phyloP scores from a whole-genome alignment of 352 stramenopile genomes.

The Phytophthora cryptogea region DNA sequence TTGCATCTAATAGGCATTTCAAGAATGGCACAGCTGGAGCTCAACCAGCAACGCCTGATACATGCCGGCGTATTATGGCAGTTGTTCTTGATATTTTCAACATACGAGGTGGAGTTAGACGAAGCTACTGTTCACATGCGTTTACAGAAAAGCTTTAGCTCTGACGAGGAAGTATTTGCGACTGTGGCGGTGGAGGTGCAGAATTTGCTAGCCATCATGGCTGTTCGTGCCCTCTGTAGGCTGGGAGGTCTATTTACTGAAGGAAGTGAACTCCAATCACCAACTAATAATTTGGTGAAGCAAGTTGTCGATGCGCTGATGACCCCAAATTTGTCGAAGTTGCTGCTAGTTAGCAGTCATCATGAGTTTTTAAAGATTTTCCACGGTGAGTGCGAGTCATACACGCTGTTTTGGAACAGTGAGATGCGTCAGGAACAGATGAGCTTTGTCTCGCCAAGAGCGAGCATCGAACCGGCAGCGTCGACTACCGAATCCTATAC shows the following conservation, averaged over 20 bases:
- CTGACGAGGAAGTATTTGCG: constrained; percentile 46
- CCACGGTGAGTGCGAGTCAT: constrained; percentile 77
- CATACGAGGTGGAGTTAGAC: constrained; percentile 70
- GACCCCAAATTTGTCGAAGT: constrained; percentile 70
- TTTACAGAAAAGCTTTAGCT: constrained; percentile 43
- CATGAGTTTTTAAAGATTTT: constrained; percentile 87
- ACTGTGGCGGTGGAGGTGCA: constrained; percentile 53
- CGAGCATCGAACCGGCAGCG: constrained; percentile 38
- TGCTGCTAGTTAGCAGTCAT: constrained; percentile 68
- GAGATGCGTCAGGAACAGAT: constrained; percentile 71
- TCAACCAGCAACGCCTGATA: constrained; percentile 63
- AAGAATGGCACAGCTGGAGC: constrained; percentile 56
- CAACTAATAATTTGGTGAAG: constrained; percentile 47
- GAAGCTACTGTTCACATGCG: constrained; percentile 46
- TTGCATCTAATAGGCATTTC: constrained; percentile 46
- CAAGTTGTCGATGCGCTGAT: constrained; percentile 59
- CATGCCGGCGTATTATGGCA: constrained; percentile 70
- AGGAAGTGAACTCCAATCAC: constrained; percentile 53
- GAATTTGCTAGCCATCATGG: constrained; percentile 80
- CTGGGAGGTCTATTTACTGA: constrained; percentile 65
- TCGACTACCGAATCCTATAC: constrained; percentile 47
- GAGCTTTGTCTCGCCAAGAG: constrained; percentile 52
- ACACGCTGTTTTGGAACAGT: constrained; percentile 84
- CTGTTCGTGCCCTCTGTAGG: constrained; percentile 65
- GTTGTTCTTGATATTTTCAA: constrained; percentile 64